Conservation (phyloP, 2,329 filamentous ascomycete genomes). For the Fusarium sp. region DNA sequence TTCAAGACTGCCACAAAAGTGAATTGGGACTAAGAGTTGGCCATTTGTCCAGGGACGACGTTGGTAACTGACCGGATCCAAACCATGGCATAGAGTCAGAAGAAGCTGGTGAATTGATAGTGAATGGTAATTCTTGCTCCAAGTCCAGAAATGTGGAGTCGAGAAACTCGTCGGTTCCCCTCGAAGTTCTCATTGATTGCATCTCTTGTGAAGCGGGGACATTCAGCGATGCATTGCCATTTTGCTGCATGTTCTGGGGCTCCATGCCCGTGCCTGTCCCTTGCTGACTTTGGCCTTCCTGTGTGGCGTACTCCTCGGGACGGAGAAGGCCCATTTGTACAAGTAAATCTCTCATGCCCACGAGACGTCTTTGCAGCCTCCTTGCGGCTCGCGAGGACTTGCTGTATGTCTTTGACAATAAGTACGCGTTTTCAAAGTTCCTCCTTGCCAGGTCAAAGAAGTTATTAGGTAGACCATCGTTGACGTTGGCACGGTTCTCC, state of each 20-base stretch:
- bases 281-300: neutral
- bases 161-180: neutral
- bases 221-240: neutral
- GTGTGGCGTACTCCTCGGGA: neutral
- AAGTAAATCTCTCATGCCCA: neutral
- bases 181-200: too few species aligned
- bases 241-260: neutral
- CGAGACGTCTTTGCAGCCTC: neutral
- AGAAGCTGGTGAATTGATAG: neutral
- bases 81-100: slow-evolving; percentile 6
- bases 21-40: neutral
- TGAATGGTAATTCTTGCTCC: neutral
- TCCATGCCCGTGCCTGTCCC: neutral
- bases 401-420: neutral
- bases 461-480: neutral
- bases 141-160: neutral
- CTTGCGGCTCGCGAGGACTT: neutral
- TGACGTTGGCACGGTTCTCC: neutral
- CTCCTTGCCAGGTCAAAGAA: neutral
- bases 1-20: slow-evolving; percentile 2
- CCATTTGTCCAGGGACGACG: neutral
- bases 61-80: neutral
- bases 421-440: neutral
- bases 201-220: neutral
- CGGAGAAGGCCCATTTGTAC: neutral